phyloP scores from a whole-genome alignment of 768 basidiomycete genomes.

The Royoungia palumana region DNA sequence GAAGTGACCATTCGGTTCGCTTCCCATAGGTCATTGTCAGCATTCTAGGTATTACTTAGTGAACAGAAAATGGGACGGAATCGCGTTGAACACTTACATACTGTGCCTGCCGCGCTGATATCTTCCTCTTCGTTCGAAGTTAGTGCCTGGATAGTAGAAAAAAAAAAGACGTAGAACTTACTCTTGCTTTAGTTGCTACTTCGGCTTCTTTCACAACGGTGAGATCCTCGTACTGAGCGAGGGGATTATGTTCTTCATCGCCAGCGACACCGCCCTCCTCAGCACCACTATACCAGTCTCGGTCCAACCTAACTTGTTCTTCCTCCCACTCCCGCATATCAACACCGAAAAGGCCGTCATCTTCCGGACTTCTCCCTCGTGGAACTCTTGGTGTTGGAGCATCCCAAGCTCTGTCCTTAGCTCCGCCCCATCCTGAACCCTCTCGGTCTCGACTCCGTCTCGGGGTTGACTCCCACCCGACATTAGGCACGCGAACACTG shows the following conservation, averaged over 20 bases:
- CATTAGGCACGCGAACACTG: conserved; percentile 86
- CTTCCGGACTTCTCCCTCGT: conserved; percentile 68
- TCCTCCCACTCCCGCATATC: conserved; percentile 96
- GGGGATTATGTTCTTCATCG: conserved; percentile 90
- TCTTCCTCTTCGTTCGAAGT: conserved; percentile 57
- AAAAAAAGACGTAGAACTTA: conserved; percentile 32
- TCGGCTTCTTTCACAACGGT: conserved; percentile 65
- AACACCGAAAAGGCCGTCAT: conserved; percentile 58
- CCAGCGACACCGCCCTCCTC: conserved; percentile 85
- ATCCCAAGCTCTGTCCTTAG: conserved; percentile 65
- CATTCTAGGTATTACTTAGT: conserved; percentile 57
- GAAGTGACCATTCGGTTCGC: conserved; percentile 97
- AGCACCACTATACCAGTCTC: conserved; percentile 95
- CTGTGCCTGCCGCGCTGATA: conserved; percentile 94
- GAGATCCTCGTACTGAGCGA: conserved; percentile 91
- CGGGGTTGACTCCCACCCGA: conserved; percentile 94
- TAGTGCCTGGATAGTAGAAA: conserved; percentile 9
- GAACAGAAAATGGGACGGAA: conserved; percentile 4
- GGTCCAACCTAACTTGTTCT: conserved; percentile 85
- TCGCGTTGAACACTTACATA: conserved; percentile 55
- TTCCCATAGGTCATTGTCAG: conserved; percentile 98
- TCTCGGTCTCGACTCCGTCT: conserved; percentile 52
- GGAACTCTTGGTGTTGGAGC: conserved; percentile 75
- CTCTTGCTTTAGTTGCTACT: conserved; percentile 71
- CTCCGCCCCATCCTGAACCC: conserved; percentile 60